Evolutionary conservation across 2,329 filamentous ascomycete genomes (phyloP), one percentile per base, ranked within the genome.

Genomic region (Fusarium tuaranense): DNA sequence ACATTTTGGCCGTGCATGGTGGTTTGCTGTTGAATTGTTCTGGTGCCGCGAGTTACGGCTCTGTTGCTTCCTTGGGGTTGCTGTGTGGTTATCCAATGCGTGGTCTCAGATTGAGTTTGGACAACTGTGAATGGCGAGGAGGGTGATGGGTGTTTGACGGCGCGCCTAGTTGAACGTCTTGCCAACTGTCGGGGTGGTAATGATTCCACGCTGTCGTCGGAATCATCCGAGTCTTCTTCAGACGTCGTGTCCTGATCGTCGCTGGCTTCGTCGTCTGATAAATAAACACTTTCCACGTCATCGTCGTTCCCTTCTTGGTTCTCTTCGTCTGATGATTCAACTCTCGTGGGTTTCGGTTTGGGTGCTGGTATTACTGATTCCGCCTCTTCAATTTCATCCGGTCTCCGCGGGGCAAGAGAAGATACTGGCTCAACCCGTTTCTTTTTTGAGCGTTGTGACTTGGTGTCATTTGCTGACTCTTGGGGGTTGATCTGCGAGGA

Each of bases 71-170:
- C 63, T 27, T 70, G 71, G 16, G 63, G 64, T 57, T 51, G 62
- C 25, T 70, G 75, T 12, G 73, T 71, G 16, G 76, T 70, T 63
- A 76, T 58, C 76, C 76, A 78, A 14, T 72, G 76, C 10, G 72
- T 77, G 14, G 75, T 74, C 30, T 78, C 76, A 25, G 71, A 68
- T 57, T 44, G 67, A 25, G 73, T 78, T 39, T 78, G 71, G 3
- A 67, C 67, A 36, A 76, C 46, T 25, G 68, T 67, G n/a, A 53
- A 66, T 32, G 75, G 75, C 12, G 69, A 65, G 48, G 48, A 20
- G 65, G 55, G 10, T 32, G 61, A 32, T n/a, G 34, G 36, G 16
- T 30, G 27, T 44, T 70, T 73, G 20, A 61, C 63, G 13, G 18
- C 32, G 39, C 46, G 60, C 25, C 61, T 55, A 38, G 70, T 60